A percentile compares a stretch with the other conserved stretches of the same genome.
phyloP scores from a whole-genome alignment of 2,329 filamentous ascomycete genomes.

The Incumbomyces delicatus region DNA sequence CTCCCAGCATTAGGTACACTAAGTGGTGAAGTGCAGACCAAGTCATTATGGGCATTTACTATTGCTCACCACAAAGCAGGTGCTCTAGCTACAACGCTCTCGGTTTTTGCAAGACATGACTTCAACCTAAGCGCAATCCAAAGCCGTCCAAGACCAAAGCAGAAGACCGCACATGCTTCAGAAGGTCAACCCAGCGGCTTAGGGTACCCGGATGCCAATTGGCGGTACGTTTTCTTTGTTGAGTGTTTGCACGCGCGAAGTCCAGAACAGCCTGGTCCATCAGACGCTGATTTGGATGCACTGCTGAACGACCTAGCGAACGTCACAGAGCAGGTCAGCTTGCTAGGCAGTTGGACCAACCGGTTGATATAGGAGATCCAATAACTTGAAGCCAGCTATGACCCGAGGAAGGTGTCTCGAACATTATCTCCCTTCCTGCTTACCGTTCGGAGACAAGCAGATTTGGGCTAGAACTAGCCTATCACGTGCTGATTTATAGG shows the following conservation, averaged over 20 bases:
- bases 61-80: conserved; percentile 68
- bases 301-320: conserved; percentile 26
- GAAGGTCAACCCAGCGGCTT: not conserved
- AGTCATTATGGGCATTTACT: conserved; percentile 75
- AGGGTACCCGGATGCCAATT: conserved; percentile 29
- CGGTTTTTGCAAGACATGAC: conserved; percentile 61
- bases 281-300: conserved; percentile 21
- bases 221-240: conserved; percentile 92
- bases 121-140: conserved; percentile 89
- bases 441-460: too few species aligned
- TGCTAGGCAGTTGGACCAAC: conserved; percentile 19
- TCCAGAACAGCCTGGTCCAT: not conserved
- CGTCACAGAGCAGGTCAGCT: conserved; percentile 30
- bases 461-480: too few species aligned
- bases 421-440: too few species aligned
- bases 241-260: conserved; percentile 53
- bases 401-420: too few species aligned
- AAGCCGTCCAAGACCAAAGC: conserved; percentile 63
- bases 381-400: too few species aligned
- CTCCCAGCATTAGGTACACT: not conserved
- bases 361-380: not conserved
- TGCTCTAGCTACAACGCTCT: conserved; percentile 70
- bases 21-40: conserved; percentile 30
- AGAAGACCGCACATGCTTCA: conserved; percentile 33
- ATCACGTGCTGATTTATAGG: too few species aligned